These are phyloP conservation scores for Eucalyptus guilfoylei DNA, from an alignment of 345 rosid species.

Conservation along the genomic window DNA sequence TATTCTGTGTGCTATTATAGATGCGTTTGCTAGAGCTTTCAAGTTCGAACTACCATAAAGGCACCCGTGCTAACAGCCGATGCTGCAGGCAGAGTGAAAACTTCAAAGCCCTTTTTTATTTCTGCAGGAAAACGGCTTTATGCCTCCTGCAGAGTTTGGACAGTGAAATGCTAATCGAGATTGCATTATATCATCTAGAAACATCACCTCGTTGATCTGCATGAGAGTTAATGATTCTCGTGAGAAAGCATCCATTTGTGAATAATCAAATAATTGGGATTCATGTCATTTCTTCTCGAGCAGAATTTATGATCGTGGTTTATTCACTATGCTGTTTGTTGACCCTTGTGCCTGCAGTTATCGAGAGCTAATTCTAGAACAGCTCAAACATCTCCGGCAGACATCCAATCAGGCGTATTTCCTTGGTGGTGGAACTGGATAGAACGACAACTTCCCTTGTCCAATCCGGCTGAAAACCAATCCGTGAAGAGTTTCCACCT, in stretches of 20 bases:
- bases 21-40: neutral
- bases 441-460: slow-evolving; percentile 46
- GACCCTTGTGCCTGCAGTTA: slow-evolving; percentile 12
- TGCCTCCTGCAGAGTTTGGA: neutral
- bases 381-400: slow-evolving; percentile 16
- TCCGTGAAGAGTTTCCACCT: slow-evolving; percentile 21
- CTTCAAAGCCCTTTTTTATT: neutral
- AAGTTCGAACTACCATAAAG: neutral
- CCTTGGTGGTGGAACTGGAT: slow-evolving; percentile 99
- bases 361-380: slow-evolving; percentile 55
- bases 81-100: neutral
- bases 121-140: neutral
- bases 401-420: slow-evolving; percentile 45
- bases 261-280: neutral
- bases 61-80: neutral
- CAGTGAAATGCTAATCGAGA: neutral
- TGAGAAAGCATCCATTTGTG: neutral
- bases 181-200: neutral
- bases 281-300: neutral
- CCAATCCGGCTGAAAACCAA: slow-evolving; percentile 31
- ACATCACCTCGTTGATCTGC: neutral
- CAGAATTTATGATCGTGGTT: neutral
- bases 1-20: neutral
- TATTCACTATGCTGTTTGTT: neutral
- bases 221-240: neutral